These are phyloP conservation scores for Dactylella cylindrospora DNA, from an alignment of 2,329 filamentous ascomycete species.

Conservation along the genomic window DNA sequence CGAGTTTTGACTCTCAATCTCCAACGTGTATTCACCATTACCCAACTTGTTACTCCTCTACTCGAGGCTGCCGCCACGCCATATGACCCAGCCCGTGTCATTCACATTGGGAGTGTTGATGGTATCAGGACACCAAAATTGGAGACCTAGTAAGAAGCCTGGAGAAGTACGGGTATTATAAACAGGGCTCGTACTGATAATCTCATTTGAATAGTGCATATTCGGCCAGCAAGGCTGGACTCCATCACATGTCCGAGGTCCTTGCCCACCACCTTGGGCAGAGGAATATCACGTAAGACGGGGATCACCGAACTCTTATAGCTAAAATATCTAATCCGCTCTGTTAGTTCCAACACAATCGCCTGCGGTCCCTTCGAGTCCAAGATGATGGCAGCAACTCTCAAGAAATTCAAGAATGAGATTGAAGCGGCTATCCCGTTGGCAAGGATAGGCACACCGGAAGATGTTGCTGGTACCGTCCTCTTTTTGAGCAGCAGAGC, in stretches of 20 bases:
- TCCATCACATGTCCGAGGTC: constrained; percentile 66
- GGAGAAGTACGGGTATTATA: too few relatives aligned
- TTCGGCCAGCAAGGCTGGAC: constrained; percentile 64
- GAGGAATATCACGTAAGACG: constrained; percentile 59
- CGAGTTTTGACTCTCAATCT: constrained; percentile 64
- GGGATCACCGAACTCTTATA: too few relatives aligned
- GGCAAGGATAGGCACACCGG: constrained; percentile 65
- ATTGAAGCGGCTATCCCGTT: constrained; percentile 66
- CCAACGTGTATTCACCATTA: constrained; percentile 67
- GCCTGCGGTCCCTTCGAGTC: constrained; percentile 72
- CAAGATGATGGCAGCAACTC: constrained; percentile 73
- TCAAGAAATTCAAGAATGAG: constrained; percentile 60
- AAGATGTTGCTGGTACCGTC: constrained; percentile 72
- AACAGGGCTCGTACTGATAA: constrained; percentile 47
- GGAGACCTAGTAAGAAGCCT: constrained; percentile 56
- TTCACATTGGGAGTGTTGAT: constrained; percentile 68
- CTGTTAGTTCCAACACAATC: constrained; percentile 62
- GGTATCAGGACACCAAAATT: constrained; percentile 63
- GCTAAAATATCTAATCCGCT: constrained; percentile 3
- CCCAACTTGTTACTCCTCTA: constrained; percentile 64
- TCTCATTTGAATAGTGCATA: constrained; percentile 56
- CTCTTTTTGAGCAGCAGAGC: constrained; percentile 69
- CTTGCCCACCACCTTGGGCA: constrained; percentile 65
- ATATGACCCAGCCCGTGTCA: constrained; percentile 60
- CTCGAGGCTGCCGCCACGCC: constrained; percentile 58